Evolutionary conservation across 257 asterid genomes (phyloP).

Genomic region (Solanum appendiculatum): DNA sequence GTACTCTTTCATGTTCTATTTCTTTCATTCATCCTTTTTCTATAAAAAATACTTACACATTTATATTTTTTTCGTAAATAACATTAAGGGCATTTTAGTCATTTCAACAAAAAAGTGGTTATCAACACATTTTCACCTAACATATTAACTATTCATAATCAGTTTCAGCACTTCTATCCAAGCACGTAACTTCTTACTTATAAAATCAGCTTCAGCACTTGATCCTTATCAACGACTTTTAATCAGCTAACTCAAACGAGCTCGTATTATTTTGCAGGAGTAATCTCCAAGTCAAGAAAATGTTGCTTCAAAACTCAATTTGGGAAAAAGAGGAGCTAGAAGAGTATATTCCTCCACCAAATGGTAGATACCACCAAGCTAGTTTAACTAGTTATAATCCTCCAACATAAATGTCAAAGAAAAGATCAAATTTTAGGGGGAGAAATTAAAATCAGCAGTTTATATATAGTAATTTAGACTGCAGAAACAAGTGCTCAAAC

Average conservation of each 20-base stretch:
- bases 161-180: background rate
- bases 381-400: background rate
- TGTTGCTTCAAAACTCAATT: slow-evolving; percentile 11
- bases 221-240: background rate
- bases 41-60: too few species aligned
- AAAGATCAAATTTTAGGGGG: background rate
- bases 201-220: background rate
- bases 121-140: background rate
- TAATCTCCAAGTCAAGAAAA: slow-evolving; percentile 15
- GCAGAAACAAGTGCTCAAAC: background rate
- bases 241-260: background rate
- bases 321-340: slow-evolving; percentile 17
- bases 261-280: slow-evolving; percentile 6
- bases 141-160: background rate
- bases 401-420: background rate
- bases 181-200: background rate
- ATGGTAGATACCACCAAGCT: background rate
- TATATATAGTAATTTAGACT: background rate
- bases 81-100: background rate
- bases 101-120: background rate
- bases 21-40: too few species aligned
- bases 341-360: background rate
- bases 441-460: background rate
- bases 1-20: too few species aligned
- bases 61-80: too few species aligned